Evolutionary conservation across 2,329 filamentous ascomycete species (phyloP).

Genomic region (Dryadomyces sulphureus): DNA sequence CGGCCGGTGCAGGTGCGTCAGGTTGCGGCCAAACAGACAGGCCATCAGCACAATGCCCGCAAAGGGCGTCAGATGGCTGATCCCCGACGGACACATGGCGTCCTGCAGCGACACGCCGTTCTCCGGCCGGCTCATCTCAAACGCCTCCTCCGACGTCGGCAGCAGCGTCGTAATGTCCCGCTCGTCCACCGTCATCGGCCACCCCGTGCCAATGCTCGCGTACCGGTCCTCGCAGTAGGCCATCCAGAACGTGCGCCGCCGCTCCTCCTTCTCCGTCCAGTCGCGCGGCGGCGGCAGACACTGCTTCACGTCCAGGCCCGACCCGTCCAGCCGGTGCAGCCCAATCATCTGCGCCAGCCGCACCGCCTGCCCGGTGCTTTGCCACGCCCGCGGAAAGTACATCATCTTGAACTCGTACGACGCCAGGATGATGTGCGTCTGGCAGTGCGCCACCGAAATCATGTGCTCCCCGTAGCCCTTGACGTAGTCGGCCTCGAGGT

Average conservation of each 20-base stretch:
- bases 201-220: constrained; percentile 89
- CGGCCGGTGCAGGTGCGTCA: constrained; percentile 81
- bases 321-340: constrained; percentile 71
- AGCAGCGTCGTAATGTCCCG: constrained; percentile 78
- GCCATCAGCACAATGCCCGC: constrained; percentile 72
- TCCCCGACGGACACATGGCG: constrained; percentile 55
- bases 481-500: constrained; percentile 78
- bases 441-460: constrained; percentile 72
- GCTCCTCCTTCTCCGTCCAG: constrained; percentile 87
- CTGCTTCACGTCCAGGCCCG: constrained; percentile 80
- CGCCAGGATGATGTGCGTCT: constrained; percentile 66
- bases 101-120: constrained; percentile 56
- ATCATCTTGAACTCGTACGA: constrained; percentile 94
- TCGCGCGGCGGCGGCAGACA: constrained; percentile 75
- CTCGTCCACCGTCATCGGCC: constrained; percentile 92
- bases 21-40: constrained; percentile 80
- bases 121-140: constrained; percentile 63
- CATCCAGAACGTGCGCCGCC: constrained; percentile 90
- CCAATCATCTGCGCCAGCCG: constrained; percentile 85
- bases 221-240: constrained; percentile 83
- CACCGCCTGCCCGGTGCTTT: constrained; percentile 72
- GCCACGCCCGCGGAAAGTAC: constrained; percentile 92
- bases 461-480: constrained; percentile 83
- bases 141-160: constrained; percentile 73
- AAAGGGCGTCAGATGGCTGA: constrained; percentile 59